Conservation (phyloP, 2,329 filamentous ascomycete species). For the Pseudogymnoascus sp. region DNA sequence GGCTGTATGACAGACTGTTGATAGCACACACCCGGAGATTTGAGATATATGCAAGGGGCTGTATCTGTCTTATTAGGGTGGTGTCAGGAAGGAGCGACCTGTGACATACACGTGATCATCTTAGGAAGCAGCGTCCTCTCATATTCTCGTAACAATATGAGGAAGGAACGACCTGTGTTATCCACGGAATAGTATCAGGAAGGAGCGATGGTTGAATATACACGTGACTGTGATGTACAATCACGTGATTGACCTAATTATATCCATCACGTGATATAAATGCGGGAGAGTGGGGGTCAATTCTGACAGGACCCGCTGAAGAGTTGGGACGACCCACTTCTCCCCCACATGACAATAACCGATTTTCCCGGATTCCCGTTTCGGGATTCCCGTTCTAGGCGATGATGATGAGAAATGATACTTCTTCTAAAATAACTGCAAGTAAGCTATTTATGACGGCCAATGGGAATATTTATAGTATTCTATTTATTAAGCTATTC, state of each 20-base stretch:
- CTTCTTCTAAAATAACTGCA: background rate
- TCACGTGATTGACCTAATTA: background rate
- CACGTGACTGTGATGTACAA: background rate
- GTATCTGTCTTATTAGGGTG: background rate
- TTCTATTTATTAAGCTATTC: background rate
- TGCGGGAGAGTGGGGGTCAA: background rate
- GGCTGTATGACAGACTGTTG: no score
- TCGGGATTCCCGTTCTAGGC: background rate
- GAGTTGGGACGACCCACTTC: background rate
- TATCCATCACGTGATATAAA: background rate
- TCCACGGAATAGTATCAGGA: background rate
- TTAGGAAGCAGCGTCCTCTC: no score
- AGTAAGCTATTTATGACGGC: background rate
- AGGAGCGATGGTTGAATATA: background rate
- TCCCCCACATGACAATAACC: background rate
- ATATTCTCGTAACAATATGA: background rate
- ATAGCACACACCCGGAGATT: background rate
- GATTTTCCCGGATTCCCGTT: background rate
- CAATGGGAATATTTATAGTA: background rate
- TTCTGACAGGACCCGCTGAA: background rate
- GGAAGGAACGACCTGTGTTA: background rate
- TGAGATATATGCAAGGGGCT: background rate
- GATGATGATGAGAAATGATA: background rate
- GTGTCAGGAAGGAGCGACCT: background rate
- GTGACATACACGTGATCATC: background rate